Conservation (phyloP, 805 yeast genomes). For the Hanseniaspora singularis region DNA sequence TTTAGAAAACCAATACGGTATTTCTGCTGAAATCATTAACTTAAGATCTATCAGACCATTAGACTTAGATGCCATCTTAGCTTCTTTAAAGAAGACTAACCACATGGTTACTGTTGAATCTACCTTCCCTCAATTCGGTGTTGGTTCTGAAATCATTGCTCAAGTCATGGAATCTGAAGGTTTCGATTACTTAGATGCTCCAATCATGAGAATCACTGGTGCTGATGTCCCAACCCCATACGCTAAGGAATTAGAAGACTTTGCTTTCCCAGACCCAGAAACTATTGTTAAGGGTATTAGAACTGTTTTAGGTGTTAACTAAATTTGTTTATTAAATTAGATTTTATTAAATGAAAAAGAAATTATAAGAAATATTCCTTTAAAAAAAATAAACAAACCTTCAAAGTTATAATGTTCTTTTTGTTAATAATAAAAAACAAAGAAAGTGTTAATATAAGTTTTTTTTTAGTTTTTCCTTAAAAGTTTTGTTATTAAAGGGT, state of each 20-base stretch:
- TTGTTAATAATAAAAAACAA: background rate
- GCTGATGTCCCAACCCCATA: slow-evolving; percentile 99
- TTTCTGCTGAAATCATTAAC: slow-evolving; percentile 86
- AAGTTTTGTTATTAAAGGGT: no score
- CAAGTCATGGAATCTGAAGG: slow-evolving; percentile 98
- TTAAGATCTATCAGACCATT: slow-evolving; percentile 94
- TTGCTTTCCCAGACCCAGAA: slow-evolving; percentile 96
- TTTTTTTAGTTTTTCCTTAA: no score
- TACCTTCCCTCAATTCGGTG: slow-evolving; percentile 97
- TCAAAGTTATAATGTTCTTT: background rate
- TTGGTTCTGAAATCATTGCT: slow-evolving; percentile 95
- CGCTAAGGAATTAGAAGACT: slow-evolving; percentile 89
- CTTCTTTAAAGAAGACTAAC: slow-evolving; percentile 89
- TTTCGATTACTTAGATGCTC: slow-evolving; percentile 95
- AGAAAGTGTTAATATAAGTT: no score
- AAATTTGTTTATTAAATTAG: slow-evolving; percentile 7
- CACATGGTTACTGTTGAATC: slow-evolving; percentile 94
- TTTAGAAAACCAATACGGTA: slow-evolving; percentile 73
- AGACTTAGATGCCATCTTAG: slow-evolving; percentile 75
- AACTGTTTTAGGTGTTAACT: slow-evolving; percentile 61
- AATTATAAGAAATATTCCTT: background rate
- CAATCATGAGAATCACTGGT: slow-evolving; percentile 96
- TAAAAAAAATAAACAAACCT: no score
- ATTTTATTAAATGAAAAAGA: background rate
- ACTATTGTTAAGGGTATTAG: slow-evolving; percentile 77